Conservation (phyloP, 1,139 yeast genomes). For the Diutina scorzettiae region DNA sequence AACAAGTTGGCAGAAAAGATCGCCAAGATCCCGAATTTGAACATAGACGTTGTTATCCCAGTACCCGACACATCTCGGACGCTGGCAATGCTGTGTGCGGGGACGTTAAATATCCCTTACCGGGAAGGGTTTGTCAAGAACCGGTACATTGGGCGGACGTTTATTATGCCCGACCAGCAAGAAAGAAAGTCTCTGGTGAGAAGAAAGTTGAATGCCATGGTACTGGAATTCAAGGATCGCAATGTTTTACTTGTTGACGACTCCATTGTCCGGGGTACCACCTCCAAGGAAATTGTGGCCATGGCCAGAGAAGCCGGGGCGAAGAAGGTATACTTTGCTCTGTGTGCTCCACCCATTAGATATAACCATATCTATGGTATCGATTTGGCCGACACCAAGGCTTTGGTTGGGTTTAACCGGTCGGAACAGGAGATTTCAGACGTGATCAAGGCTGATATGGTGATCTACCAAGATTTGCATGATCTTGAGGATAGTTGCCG, state of each 20-base stretch:
- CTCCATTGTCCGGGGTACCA: slow-evolving; percentile 94
- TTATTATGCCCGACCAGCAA: slow-evolving; percentile 96
- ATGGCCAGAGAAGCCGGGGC: slow-evolving; percentile 99
- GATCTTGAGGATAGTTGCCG: slow-evolving; percentile 76
- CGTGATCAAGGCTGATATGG: slow-evolving; percentile 85
- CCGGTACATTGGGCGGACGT: slow-evolving; percentile 93
- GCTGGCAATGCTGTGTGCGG: slow-evolving; percentile 89
- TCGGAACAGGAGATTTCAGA: slow-evolving; percentile 61
- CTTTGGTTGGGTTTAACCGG: slow-evolving; percentile 78
- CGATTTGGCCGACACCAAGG: slow-evolving; percentile 91
- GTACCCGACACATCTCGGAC: slow-evolving; percentile 97
- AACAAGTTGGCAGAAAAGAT: slow-evolving; percentile 72
- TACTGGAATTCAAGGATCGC: slow-evolving; percentile 74
- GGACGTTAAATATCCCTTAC: slow-evolving; percentile 65
- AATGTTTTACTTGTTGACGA: slow-evolving; percentile 92
- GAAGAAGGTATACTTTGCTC: slow-evolving; percentile 80
- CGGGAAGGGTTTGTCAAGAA: slow-evolving; percentile 96
- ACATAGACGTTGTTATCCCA: slow-evolving; percentile 88
- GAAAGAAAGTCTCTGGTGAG: slow-evolving; percentile 91
- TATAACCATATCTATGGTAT: slow-evolving; percentile 94
- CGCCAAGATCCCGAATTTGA: slow-evolving; percentile 14
- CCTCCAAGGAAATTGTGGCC: slow-evolving; percentile 88
- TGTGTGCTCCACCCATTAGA: slow-evolving; percentile 96
- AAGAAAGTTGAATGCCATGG: slow-evolving; percentile 93
- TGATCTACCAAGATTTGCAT: slow-evolving; percentile 74